phyloP scores from a whole-genome alignment of 331 rosid species.

The Arachis monticola region DNA sequence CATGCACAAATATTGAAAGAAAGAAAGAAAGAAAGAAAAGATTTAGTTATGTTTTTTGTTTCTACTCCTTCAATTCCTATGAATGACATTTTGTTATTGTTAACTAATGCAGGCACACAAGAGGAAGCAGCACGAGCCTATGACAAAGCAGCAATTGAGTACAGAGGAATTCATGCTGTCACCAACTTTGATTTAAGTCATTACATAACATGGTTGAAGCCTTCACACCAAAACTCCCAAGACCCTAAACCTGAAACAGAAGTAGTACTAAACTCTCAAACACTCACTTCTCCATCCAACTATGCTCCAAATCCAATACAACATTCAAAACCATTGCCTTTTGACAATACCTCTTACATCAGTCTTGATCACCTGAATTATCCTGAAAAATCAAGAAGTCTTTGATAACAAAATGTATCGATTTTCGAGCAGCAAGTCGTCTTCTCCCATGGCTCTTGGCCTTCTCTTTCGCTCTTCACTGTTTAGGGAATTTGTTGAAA shows the following conservation, averaged over 20 bases:
- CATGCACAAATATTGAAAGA: background rate
- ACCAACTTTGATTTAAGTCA: constrained; percentile 77
- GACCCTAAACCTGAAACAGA: constrained; percentile 29
- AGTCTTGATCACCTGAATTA: constrained; percentile 42
- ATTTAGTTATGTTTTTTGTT: background rate
- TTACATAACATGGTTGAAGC: constrained; percentile 78
- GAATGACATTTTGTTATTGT: background rate
- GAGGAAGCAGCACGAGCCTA: constrained; percentile 87
- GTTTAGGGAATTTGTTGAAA: too few relatives aligned
- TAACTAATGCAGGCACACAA: constrained; percentile 56
- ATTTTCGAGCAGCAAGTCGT: too few relatives aligned
- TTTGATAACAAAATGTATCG: too few relatives aligned
- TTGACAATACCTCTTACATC: constrained; percentile 39
- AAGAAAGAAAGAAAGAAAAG: background rate
- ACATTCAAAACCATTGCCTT: constrained; percentile 39
- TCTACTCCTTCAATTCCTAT: background rate
- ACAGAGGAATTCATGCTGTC: constrained; percentile 75
- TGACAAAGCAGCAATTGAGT: constrained; percentile 82
- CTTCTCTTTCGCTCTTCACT: too few relatives aligned
- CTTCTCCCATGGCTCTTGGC: too few relatives aligned
- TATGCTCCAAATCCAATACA: constrained; percentile 27
- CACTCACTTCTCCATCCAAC: too few relatives aligned
- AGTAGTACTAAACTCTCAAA: too few relatives aligned
- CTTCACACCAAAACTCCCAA: constrained; percentile 36
- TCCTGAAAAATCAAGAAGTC: too few relatives aligned